These are phyloP conservation scores for Malus hybrid DNA, from an alignment of 331 rosid genomes.

Conservation along the genomic window DNA sequence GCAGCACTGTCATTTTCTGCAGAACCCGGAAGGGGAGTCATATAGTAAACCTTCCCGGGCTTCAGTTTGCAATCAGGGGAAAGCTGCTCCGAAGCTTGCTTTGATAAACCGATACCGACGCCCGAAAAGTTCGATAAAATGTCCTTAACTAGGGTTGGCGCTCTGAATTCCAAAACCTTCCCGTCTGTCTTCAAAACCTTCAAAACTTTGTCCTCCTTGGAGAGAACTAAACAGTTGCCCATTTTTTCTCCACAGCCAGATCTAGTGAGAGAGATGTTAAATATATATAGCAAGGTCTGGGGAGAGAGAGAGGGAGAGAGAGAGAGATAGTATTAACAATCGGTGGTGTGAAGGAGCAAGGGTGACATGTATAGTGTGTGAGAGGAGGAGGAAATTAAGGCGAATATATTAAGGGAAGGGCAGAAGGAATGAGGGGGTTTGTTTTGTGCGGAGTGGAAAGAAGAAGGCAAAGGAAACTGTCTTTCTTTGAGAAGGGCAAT, in stretches of 20 bases:
- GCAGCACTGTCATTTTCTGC: background rate
- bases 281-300: background rate
- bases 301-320: background rate
- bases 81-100: slow-evolving; percentile 31
- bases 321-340: too few species aligned
- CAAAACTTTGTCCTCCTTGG: slow-evolving; percentile 21
- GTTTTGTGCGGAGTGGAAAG: slow-evolving; percentile 40
- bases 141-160: slow-evolving; percentile 44
- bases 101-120: slow-evolving; percentile 28
- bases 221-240: slow-evolving; percentile 45
- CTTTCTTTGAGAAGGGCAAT: slow-evolving; percentile 14
- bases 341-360: background rate
- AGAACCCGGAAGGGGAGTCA: slow-evolving; percentile 29
- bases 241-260: slow-evolving; percentile 17
- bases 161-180: slow-evolving; percentile 39
- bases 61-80: slow-evolving; percentile 42
- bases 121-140: slow-evolving; percentile 32
- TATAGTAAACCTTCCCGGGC: slow-evolving; percentile 43
- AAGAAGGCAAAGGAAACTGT: slow-evolving; percentile 7
- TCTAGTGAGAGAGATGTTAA: background rate
- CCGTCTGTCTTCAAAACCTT: slow-evolving; percentile 52
- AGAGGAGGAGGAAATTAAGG: slow-evolving; percentile 14
- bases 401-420: slow-evolving; percentile 18
- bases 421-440: slow-evolving; percentile 16
- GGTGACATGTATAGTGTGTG: background rate